These are phyloP conservation scores for Bidens hawaiensis DNA, from an alignment of 140 eudicot genomes.

Conservation along the genomic window DNA sequence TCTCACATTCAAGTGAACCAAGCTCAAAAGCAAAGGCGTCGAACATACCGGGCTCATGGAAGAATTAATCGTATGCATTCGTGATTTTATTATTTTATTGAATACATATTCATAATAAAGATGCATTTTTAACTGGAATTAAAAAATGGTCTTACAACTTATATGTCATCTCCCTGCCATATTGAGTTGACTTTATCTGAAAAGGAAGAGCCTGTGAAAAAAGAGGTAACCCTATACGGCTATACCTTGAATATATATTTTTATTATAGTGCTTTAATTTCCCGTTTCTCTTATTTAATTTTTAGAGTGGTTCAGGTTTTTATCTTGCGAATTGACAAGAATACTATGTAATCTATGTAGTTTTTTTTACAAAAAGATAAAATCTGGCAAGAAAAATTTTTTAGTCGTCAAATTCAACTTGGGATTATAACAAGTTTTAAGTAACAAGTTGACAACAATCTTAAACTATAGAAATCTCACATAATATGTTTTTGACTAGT, in stretches of 20 bases:
- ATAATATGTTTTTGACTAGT: no score
- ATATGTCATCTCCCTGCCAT: conserved; percentile 42
- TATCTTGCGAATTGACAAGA: no score
- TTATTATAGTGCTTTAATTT: no score
- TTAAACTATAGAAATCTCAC: no score
- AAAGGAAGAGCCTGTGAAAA: conserved; percentile 2
- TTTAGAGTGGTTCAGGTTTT: neutral
- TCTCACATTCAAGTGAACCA: conserved; percentile 63
- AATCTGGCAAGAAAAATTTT: no score
- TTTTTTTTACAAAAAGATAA: no score
- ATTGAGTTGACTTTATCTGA: conserved; percentile 34
- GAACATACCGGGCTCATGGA: conserved; percentile 65
- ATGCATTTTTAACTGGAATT: neutral
- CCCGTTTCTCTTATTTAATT: no score
- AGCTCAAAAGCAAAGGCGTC: conserved; percentile 57
- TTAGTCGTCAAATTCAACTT: no score
- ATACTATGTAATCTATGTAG: neutral
- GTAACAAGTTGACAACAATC: no score
- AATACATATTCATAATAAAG: no score
- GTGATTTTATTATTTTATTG: neutral
- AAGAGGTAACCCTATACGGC: neutral
- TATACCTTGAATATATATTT: no score
- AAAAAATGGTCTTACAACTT: conserved; percentile 4
- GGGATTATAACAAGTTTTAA: no score
- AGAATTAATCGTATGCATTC: conserved; percentile 47